Conservation (phyloP, 2,329 filamentous ascomycete species). For the Ophiostoma ulmi region DNA sequence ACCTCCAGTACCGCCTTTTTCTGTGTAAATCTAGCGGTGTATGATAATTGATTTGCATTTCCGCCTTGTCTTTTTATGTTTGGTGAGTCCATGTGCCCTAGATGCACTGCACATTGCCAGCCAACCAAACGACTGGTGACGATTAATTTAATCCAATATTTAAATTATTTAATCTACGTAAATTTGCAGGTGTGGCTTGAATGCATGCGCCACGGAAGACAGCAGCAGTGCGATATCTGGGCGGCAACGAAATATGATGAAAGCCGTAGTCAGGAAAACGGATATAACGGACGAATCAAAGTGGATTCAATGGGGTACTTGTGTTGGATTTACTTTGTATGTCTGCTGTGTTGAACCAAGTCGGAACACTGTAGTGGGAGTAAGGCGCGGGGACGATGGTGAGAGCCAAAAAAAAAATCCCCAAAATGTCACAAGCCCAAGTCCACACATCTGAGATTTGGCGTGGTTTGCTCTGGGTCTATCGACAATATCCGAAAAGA, state of each 20-base stretch:
- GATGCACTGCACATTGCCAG: background rate
- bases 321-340: background rate
- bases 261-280: constrained; percentile 3
- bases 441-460: constrained; percentile 7
- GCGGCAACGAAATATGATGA: background rate
- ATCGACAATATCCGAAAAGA: constrained; percentile 21
- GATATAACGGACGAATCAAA: constrained; percentile 14
- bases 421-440: background rate
- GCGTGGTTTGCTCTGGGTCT: constrained; percentile 17
- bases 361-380: background rate
- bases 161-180: background rate
- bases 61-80: background rate
- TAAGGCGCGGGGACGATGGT: constrained; percentile 14
- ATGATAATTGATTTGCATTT: background rate
- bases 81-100: background rate
- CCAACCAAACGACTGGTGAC: background rate
- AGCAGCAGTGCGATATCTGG: background rate
- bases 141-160: background rate
- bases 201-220: background rate
- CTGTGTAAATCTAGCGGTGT: background rate
- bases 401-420: background rate
- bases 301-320: constrained; percentile 2
- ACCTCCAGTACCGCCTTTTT: background rate
- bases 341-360: background rate
- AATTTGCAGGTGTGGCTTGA: background rate